Base-by-base conservation (phyloP, 2,329 filamentous ascomycete genomes). In the Epicoccum sorghinum region DNA sequence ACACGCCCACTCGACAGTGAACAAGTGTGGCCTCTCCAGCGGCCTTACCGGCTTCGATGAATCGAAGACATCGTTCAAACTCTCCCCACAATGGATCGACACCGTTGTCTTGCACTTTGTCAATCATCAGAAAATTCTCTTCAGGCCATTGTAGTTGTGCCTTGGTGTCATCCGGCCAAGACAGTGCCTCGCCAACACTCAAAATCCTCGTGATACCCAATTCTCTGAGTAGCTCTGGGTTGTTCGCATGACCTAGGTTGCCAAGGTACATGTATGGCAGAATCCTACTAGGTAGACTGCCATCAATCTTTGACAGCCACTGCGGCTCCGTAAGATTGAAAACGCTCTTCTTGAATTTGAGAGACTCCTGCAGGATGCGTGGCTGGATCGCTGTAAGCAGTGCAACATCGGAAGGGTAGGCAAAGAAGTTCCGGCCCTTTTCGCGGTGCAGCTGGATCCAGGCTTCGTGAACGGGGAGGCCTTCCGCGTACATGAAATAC, bases 261-360 rank as follows among this genome's bases (percentile, higher is more conserved):
- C 95, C 95, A 10, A 99, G 83, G 70, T 99, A 99, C 87, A 99
- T 92, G 70, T 98, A 97, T 48, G 93, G 88, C 37, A 96, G 78
- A 35, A 99, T 85, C 12, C 93, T 86, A 69, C 91, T 96, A 0
- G 95, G 95, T 22, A 98, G 82, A 23, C 91, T 96, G 4, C 95
- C 95, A 71, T 98, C 93, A 61, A 97, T 85, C 49, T 86, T 86
- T 25, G 85, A 80, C 51, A 97, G 84, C 95, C 95, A 99, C 32
- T 81, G 79, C 0, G 93, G 93, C 65, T 91, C 84, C 24, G 86
- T 80, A 13, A 87, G 80, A 2, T 78, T 70, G 4, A 84, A 74
- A 35, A 82, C 79, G 59, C 82, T 81, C 23, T 79, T 79, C 65
- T 59, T 72, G 67, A 69, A 74, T 10, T 64, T 66, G 0, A 91